Base-by-base conservation (phyloP, 352 stramenopile genomes). In the Blastocystis sp. region DNA sequence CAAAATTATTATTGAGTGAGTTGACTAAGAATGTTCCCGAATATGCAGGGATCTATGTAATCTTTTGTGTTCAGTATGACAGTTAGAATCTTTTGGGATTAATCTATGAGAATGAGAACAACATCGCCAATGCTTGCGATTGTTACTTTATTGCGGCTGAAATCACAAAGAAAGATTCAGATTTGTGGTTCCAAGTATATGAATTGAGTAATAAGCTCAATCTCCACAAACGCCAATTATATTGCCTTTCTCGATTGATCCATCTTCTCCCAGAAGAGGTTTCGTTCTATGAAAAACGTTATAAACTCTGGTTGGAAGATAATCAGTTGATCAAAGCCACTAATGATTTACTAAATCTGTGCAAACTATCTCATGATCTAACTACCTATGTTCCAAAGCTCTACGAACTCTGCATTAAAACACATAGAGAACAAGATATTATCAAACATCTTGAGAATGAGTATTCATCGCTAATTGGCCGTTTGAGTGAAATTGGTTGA, bases 1-100 rank as follows among this genome's bases (percentile, higher is more conserved):
- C 71, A 51, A 83, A 83, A 42, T 32, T 83, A 19, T 32, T 83
- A 49, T 63, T 83, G 71, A 83, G 71, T 27, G 71, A 83, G 51
- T 29, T 83, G 54, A 83, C 71, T 5, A 83, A 83, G 49, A 42
- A 65, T 29, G 52, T 83, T 46, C 71, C 71, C 7, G 71, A 83
- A 21, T 83, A 52, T 67, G 43, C 71, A 43, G 71, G 43, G 0
- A 83, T 83, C 29, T 83, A 66, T 66, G 71, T 83, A 52, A 2
- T 12, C 11, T 11, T 66, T 19, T n/a, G 29, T 24, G 35, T 4
- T 19, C 21, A 19, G 7, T 12, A 21, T 46, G 16, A 19, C 6
- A n/a, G 35, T 27, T 65, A 83, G 71, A 63, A 66, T 43, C 14
- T 83, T 29, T 56, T 83, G 21, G 71, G 71, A 5, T 43, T 83